Evolutionary conservation across 441 rosid species (phyloP), one percentile per base, ranked within the genome.

Genomic region (Croton setiger): DNA sequence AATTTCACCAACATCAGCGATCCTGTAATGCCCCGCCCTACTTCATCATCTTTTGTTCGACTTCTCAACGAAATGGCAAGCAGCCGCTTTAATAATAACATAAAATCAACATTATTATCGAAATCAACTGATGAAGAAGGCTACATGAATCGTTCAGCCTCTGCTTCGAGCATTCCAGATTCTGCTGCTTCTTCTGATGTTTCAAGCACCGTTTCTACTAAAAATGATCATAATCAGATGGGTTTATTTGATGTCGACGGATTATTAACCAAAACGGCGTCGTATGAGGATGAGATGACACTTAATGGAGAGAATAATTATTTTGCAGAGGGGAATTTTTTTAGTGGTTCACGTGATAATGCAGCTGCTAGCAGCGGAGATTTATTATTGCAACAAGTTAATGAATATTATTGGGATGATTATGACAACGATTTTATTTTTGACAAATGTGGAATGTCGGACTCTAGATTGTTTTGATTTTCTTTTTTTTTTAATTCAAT

Each of bases 11-110:
- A 2, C 2, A 27, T 27, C 31, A 27, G 2, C n/a, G 31, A 27
- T 27, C 31, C 31, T 27, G 31, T 27, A 27, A 27, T 27, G 31
- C 31, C 31, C 31, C 31, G 31, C 31, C 31, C 31, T 0, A 27
- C 31, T 27, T 27, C 31, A 27, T 64, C 67, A 27, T 14, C 67
- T 14, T 64, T 55, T 4, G 67, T 55, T 47, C 27, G 41, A 10
- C 23, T 64, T 6, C 67, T 64, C 3, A 64, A 64, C 37, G 27
- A 64, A 64, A 64, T 64, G 56, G 67, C 67, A 9, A 7, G 55
- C 33, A 7, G 55, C 33, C 33, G 21, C 1, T 21, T 64, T 15
- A 48, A 18, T 5, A 37, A 7, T 23, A 48, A 13, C 7, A 27
- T 64, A 33, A 64, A 64, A 48, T 47, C 67, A 5, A 47, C 2